These are phyloP conservation scores for Atkinsonella texensis DNA, from an alignment of 2,329 filamentous ascomycete species.

Conservation along the genomic window DNA sequence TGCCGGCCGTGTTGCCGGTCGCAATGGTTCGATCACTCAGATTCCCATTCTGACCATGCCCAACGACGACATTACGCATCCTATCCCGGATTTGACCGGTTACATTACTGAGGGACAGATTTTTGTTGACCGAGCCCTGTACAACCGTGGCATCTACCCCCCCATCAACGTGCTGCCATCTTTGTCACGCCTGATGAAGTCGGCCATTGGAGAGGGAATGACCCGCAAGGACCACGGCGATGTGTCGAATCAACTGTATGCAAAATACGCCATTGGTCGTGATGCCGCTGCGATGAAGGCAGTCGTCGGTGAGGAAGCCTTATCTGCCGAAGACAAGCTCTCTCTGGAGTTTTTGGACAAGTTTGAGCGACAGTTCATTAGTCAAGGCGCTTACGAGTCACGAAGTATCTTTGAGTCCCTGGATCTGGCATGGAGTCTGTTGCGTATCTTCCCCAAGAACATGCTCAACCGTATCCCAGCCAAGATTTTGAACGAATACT, in stretches of 20 bases:
- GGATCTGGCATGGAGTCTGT: slow-evolving; percentile 89
- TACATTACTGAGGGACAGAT: slow-evolving; percentile 99
- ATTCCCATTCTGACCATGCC: slow-evolving; percentile 99
- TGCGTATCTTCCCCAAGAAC: slow-evolving; percentile 97
- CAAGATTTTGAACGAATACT: slow-evolving; percentile 75
- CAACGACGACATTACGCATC: slow-evolving; percentile 99
- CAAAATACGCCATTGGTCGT: slow-evolving; percentile 98
- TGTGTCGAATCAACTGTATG: slow-evolving; percentile 98
- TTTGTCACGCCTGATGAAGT: slow-evolving; percentile 99
- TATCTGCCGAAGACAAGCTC: slow-evolving; percentile 93
- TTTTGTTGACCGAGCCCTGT: slow-evolving; percentile 82
- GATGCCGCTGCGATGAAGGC: slow-evolving; percentile 99
- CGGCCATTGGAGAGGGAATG: slow-evolving; percentile 93
- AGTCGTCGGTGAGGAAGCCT: slow-evolving; percentile 93
- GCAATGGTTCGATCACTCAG: slow-evolving; percentile 97
- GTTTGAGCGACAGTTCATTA: slow-evolving; percentile 92
- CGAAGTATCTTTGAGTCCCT: slow-evolving; percentile 87
- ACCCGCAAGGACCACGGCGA: slow-evolving; percentile 95
- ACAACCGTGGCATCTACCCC: slow-evolving; percentile 97
- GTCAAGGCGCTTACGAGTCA: slow-evolving; percentile 83
- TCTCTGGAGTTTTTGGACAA: slow-evolving; percentile 97
- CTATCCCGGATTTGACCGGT: slow-evolving; percentile 95
- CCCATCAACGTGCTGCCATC: slow-evolving; percentile 98
- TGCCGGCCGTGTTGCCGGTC: slow-evolving; percentile 90
- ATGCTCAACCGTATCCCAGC: slow-evolving; percentile 87